Evolutionary conservation across 2,329 filamentous ascomycete species (phyloP).

Genomic region (Tetracladium maxilliforme): DNA sequence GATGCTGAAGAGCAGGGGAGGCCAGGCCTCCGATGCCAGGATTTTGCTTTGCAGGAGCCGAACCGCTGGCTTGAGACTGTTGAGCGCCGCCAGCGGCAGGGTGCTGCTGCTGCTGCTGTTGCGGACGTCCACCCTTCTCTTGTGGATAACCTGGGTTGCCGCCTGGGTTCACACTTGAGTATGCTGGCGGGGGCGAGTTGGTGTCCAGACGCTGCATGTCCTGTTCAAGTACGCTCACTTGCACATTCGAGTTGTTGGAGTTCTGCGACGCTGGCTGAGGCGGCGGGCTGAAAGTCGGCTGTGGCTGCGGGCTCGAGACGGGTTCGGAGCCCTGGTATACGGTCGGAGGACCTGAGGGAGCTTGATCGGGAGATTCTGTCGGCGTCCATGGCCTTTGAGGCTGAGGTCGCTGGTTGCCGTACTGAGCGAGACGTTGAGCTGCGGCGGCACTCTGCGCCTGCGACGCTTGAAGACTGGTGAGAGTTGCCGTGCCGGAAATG

Average conservation of each 20-base stretch:
- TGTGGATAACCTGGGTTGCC: conserved; percentile 47
- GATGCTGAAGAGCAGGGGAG: conserved; percentile 27
- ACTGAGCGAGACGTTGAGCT: conserved; percentile 67
- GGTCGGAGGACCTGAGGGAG: conserved; percentile 78
- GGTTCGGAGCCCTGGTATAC: conserved; percentile 80
- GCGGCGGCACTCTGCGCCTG: conserved; percentile 66
- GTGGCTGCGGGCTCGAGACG: conserved; percentile 27
- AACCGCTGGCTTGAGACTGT: conserved; percentile 6
- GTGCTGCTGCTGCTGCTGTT: conserved; percentile 1
- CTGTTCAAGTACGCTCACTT: conserved; percentile 64
- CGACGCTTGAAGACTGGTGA: conserved; percentile 59
- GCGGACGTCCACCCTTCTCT: conserved; percentile 58
- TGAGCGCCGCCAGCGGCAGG: conserved; percentile 2
- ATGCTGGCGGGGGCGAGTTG: conserved; percentile 86
- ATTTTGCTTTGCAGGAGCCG: conserved; percentile 12
- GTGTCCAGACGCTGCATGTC: conserved; percentile 74
- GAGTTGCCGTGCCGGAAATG: conserved; percentile 71
- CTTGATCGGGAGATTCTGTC: conserved; percentile 74
- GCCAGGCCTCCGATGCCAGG: conserved; percentile 19
- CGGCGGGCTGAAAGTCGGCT: conserved; percentile 21
- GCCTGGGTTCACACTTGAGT: conserved; percentile 58
- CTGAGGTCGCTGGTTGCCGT: conserved; percentile 31
- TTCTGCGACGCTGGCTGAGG: conserved; percentile 19
- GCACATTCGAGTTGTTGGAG: conserved; percentile 20
- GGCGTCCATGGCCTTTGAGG: conserved; percentile 76